Conservation (phyloP, 495 filamentous ascomycete genomes). For the Trichoderma gamsii region DNA sequence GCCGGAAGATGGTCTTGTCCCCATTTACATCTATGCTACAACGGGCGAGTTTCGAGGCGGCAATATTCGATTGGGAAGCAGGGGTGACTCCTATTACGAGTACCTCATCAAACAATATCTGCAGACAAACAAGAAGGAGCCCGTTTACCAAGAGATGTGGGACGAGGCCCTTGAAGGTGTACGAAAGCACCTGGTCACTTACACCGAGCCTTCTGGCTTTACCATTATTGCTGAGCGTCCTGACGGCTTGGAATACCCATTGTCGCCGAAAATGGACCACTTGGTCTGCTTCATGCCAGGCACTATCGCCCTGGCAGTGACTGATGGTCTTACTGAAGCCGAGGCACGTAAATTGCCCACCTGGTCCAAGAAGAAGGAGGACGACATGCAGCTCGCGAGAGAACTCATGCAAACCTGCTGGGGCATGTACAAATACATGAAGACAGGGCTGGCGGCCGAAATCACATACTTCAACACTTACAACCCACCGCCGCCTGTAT, state of each 20-base stretch:
- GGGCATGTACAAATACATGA: conserved; percentile 86
- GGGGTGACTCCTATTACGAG: conserved; percentile 97
- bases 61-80: conserved; percentile 85
- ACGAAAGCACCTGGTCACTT: conserved; percentile 84
- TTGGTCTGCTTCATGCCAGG: conserved; percentile 96
- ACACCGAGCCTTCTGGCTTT: conserved; percentile 70
- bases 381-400: conserved; percentile 75
- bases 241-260: conserved; percentile 53
- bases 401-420: conserved; percentile 97
- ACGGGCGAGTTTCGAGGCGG: conserved; percentile 69
- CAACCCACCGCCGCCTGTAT: conserved; percentile 53
- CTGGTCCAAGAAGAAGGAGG: conserved; percentile 76
- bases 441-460: conserved; percentile 84
- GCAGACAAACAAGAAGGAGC: conserved; percentile 82
- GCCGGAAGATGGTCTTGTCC: conserved; percentile 73
- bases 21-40: conserved; percentile 82
- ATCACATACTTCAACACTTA: conserved; percentile 82
- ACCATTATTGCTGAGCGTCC: conserved; percentile 86
- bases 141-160: conserved; percentile 89
- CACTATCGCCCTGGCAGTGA: conserved; percentile 84
- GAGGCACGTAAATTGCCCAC: conserved; percentile 62
- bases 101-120: conserved; percentile 96
- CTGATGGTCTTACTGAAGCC: conserved; percentile 65
- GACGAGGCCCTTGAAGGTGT: conserved; percentile 77
- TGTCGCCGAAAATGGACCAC: conserved; percentile 95